Percentiles rank a stretch among this genome's conserved stretches.
Evolutionary conservation across 2,329 filamentous ascomycete species (phyloP).

Genomic region (Nannizziopsis arthrosporioides): DNA sequence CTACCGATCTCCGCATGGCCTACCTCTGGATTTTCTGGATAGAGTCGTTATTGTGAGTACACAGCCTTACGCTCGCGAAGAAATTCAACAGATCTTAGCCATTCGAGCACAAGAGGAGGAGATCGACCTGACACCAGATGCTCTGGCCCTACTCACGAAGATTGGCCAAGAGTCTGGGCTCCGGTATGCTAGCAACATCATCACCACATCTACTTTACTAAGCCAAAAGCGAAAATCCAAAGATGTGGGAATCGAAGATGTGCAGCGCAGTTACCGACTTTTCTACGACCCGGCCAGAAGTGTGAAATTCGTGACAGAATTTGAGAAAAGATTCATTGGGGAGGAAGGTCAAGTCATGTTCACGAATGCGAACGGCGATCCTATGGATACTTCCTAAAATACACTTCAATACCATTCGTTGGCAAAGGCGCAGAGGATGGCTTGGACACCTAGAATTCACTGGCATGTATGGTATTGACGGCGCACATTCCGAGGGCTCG

Average conservation of each 20-base stretch:
- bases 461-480: constrained; percentile 7
- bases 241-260: constrained; percentile 74
- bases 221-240: constrained; percentile 74
- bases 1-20: constrained; percentile 83
- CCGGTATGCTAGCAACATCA: constrained; percentile 93
- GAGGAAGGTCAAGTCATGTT: constrained; percentile 73
- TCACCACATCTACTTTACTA: constrained; percentile 83
- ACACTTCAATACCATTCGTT: constrained; percentile 11
- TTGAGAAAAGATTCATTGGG: constrained; percentile 85
- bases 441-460: background rate
- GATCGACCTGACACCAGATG: constrained; percentile 79
- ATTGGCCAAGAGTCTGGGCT: constrained; percentile 87
- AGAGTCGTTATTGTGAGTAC: constrained; percentile 94
- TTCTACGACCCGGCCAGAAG: constrained; percentile 87
- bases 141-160: constrained; percentile 85
- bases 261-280: constrained; percentile 82
- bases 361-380: constrained; percentile 45
- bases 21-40: constrained; percentile 92
- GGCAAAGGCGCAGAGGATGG: constrained; percentile 10
- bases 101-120: constrained; percentile 95
- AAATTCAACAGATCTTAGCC: constrained; percentile 83
- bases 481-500: constrained; percentile 3
- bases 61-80: constrained; percentile 65
- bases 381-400: constrained; percentile 54
- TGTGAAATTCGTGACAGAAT: constrained; percentile 79